phyloP scores from a whole-genome alignment of 805 yeast genomes.

The Komagataella pastoris region DNA sequence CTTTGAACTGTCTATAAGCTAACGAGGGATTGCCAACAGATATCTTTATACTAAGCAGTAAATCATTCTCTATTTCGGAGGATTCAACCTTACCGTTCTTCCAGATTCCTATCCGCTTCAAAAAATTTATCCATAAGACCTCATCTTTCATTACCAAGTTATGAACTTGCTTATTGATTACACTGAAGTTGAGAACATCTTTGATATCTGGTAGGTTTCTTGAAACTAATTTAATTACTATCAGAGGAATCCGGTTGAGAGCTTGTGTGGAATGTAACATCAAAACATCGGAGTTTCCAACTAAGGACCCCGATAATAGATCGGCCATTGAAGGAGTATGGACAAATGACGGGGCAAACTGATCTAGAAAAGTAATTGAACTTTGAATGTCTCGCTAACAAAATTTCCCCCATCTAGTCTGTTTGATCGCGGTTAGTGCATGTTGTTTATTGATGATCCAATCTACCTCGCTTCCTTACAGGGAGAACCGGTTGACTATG shows the following conservation, averaged over 20 bases:
- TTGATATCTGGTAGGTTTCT: not conserved
- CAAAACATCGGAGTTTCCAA: not conserved
- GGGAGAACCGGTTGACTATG: not conserved
- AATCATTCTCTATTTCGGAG: not conserved
- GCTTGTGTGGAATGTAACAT: not conserved
- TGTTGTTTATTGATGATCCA: too few relatives aligned
- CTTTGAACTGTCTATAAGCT: conserved; percentile 8
- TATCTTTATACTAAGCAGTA: not conserved
- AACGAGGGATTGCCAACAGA: not conserved
- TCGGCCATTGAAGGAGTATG: not conserved
- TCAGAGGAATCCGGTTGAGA: not conserved
- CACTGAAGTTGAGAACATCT: not conserved
- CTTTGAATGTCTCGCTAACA: not conserved
- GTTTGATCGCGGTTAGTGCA: too few relatives aligned
- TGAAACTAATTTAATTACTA: not conserved
- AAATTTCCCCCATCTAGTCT: too few relatives aligned
- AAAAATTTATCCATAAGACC: not conserved
- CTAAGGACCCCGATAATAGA: not conserved
- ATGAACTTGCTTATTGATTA: not conserved
- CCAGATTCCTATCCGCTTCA: not conserved
- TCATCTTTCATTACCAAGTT: not conserved
- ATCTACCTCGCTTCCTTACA: not conserved
- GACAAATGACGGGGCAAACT: not conserved
- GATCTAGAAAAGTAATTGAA: not conserved
- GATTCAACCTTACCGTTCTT: not conserved